Evolutionary conservation across 805 yeast genomes (phyloP), one percentile per base, ranked within the genome.

Genomic region (Nakazawaea pomicola): DNA sequence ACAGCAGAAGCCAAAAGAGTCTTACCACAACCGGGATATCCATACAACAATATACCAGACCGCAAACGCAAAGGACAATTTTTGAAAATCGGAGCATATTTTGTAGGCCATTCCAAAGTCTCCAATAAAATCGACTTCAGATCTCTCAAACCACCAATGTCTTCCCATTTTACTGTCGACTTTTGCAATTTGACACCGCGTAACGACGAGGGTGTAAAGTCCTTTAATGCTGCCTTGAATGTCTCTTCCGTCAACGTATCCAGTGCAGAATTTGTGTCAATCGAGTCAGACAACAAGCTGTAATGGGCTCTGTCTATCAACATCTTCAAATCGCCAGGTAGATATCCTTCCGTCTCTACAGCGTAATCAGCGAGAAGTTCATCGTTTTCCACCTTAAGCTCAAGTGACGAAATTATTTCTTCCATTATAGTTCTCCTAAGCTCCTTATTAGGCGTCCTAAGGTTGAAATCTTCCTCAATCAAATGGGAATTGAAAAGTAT

Each of bases 21-120:
- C 60, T 91, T 91, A 34, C 99, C 99, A 62, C 99, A 91, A 2
- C 99, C 99, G 0, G 99, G 98, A 56, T 87, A 91, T 0, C 99
- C 99, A 60, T 91, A 91, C 11, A 91, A 71, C 38, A 91, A 64
- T 18, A 91, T 77, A 38, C 99, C 99, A 0, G 96, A 87, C 52
- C 98, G 72, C 39, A 91, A 67, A 41, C 98, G 65, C 39, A 91
- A 65, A 0, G 98, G 95, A 53, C 95, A 87, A 46, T 78, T 78
- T 14, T 82, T 80, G 61, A 93, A 91, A n/a, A 91, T 87, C 5
- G 97, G 96, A 0, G 96, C 95, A 56, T 91, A 91, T 53, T 82
- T 88, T 1, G 95, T 87, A 2, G 99, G 99, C 97, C 97, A 91
- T 55, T 93, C 98, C 25, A 91, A 63, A 0, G 98, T 93, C 56